phyloP scores from a whole-genome alignment of 1,139 yeast species.

The Geotrichum fermentans region DNA sequence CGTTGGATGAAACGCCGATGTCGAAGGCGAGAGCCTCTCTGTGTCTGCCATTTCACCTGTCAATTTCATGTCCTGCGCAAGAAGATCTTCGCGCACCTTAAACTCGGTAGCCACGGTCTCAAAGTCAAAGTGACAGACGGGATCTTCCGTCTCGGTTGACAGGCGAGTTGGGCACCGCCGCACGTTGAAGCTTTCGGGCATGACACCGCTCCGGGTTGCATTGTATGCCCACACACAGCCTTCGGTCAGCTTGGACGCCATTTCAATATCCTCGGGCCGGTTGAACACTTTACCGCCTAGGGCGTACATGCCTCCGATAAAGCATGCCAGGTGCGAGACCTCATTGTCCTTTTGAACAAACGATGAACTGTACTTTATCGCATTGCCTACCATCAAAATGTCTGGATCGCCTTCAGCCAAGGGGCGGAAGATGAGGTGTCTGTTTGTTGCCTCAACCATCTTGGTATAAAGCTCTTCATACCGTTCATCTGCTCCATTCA shows the following conservation, averaged over 20 bases:
- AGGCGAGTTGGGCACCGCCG: slow-evolving; percentile 36
- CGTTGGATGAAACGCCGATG: neutral
- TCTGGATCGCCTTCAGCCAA: slow-evolving; percentile 43
- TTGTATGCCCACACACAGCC: slow-evolving; percentile 65
- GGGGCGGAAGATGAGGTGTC: slow-evolving; percentile 45
- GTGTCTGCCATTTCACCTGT: neutral
- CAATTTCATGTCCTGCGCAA: neutral
- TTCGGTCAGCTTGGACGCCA: slow-evolving; percentile 58
- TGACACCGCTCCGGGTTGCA: slow-evolving; percentile 41
- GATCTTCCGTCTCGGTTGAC: slow-evolving; percentile 27
- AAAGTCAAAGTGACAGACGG: slow-evolving; percentile 27
- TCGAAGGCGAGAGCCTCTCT: neutral
- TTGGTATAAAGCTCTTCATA: slow-evolving; percentile 38
- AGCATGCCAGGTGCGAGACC: slow-evolving; percentile 61
- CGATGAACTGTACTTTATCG: neutral
- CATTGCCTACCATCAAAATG: slow-evolving; percentile 42
- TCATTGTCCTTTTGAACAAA: slow-evolving; percentile 26
- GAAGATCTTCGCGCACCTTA: neutral
- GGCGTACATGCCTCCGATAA: slow-evolving; percentile 69
- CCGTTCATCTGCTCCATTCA: slow-evolving; percentile 45
- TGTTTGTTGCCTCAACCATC: slow-evolving; percentile 41
- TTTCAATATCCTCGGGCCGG: slow-evolving; percentile 48
- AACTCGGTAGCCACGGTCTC: slow-evolving; percentile 15
- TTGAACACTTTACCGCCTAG: slow-evolving; percentile 57
- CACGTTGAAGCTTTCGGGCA: slow-evolving; percentile 44